A percentile compares a stretch with the other conserved stretches of the same genome.
Conservation (phyloP, 139 green algal genomes). For the Nannochloris sp. region DNA sequence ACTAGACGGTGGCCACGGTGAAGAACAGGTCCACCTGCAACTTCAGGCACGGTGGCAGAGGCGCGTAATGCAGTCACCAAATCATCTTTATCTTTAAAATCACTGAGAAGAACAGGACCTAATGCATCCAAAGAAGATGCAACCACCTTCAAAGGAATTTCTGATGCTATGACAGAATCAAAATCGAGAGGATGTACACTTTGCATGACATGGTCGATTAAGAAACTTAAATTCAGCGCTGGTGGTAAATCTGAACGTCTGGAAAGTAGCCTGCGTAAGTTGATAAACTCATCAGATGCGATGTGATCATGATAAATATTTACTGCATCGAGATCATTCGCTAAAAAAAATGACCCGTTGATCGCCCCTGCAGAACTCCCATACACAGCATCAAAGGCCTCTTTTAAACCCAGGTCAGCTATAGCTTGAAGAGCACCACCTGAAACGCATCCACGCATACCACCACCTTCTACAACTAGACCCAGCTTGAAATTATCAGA, state of each 20-base stretch:
- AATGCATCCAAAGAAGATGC: conserved; percentile 63
- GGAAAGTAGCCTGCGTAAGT: conserved; percentile 38
- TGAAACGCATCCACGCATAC: conserved; percentile 68
- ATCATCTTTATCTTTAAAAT: conserved; percentile 54
- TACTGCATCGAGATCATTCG: conserved; percentile 47
- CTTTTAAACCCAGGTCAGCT: conserved; percentile 44
- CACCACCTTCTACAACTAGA: conserved; percentile 83
- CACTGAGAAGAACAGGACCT: conserved; percentile 47
- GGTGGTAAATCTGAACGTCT: neutral
- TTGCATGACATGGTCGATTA: conserved; percentile 77
- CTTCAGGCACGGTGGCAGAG: conserved; percentile 68
- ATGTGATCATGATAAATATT: conserved; percentile 78
- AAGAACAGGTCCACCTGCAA: conserved; percentile 48
- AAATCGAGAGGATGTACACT: conserved; percentile 56
- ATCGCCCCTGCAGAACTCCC: conserved; percentile 75
- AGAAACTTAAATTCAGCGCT: conserved; percentile 68
- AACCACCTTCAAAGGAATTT: conserved; percentile 68
- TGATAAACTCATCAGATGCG: conserved; percentile 57
- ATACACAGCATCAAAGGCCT: conserved; percentile 82
- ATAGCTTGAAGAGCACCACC: conserved; percentile 66
- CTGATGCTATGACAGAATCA: conserved; percentile 49
- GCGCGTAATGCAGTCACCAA: conserved; percentile 63
- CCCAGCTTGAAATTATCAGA: conserved; percentile 64
- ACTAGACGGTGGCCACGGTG: conserved; percentile 61
- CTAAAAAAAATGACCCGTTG: conserved; percentile 81